Base-by-base conservation (phyloP, 2,329 filamentous ascomycete species). In the Alternaria tenuissima region DNA sequence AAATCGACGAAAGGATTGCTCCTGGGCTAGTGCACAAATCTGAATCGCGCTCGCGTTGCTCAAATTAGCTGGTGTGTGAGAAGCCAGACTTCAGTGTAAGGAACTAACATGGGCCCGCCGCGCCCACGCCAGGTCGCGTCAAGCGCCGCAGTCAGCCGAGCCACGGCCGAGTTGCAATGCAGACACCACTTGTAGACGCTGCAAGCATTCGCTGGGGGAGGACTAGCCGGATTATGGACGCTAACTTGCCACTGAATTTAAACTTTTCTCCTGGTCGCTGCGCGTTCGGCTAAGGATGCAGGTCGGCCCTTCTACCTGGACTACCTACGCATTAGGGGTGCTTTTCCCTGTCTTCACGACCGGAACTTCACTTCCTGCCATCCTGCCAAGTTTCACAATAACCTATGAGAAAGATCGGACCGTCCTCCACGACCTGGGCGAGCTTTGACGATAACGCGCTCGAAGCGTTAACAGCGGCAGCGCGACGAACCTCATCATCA, bases 21-120 rank as follows among this genome's bases (percentile, higher is more conserved):
- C 63, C 67, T 64, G 67, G 68, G 63, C 63, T 68, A 69, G 71
- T 67, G 69, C 69, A 57, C 67, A 65, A 63, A 61, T 55, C 65
- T 74, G 72, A 76, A 63, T 75, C 74, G 73, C 61, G 48, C 52
- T 65, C 61, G 63, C 55, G 58, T 59, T 60, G 58, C 65, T 66
- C 65, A 64, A 73, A 74, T 65, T 68, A 69, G 73, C 71, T 67
- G 72, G 69, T 71, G 70, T 65, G 65, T 51, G 52, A 61, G 52
- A 55, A 59, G 22, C 46, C 42, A 53, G 59, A 64, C 57, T 59
- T 62, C 55, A 64, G 64, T 62, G 59, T 64, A 62, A 64, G 60
- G 59, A 55, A 51, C 59, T 56, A 59, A 66, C 49, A 61, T 58
- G 60, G 59, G 57, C 62, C 52, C 42, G 54, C 48, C 46, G 42